Evolutionary conservation across 139 green algal species (phyloP), one percentile per base, ranked within the genome.

Genomic region (Spirogloea muscicola): DNA sequence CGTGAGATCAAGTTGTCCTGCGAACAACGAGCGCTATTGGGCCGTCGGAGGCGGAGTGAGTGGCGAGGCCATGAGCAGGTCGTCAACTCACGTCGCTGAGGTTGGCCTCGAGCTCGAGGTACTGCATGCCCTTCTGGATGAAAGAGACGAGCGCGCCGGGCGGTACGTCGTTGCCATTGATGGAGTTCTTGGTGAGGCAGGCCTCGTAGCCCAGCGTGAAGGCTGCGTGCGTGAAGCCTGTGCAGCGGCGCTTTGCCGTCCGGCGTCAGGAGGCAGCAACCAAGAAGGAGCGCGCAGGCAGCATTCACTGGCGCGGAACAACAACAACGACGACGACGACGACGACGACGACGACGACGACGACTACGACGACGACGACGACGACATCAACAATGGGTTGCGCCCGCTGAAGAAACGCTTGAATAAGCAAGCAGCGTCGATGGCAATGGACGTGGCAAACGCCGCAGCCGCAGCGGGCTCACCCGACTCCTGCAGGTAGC

Each of bases 101-200:
- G 76, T 98, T 98, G 3, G 93, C 91, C 68, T 99, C 93, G 69
- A 97, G 76, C 85, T 99, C 94, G 64, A 96, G 72, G 70, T 96
- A 98, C 77, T 98, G 93, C 58, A 98, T 63, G 3, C 94, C 94
- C 69, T 97, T 98, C 65, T 98, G 93, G 0, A 98, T 84, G 58
- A 97, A 93, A 1, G 87, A 88, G 3, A 99, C 88, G 36, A 99
- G 84, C 3, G 92, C 90, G 1, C 91, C 92, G 1, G 94, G 88
- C 2, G 94, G 91, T 27, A 98, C 89, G 31, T 93, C 86, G 61
- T 92, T 90, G 6, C 70, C 87, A 36, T 94, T 87, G 21, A 96
- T 84, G 40, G 79, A 68, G 9, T 68, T 75, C 25, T 84, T 84
- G 39, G 80, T 63, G 2, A 96, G 82, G 7, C 68, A 81, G 65